Conservation (phyloP, 2,329 filamentous ascomycete species). For the Fusarium sp. region DNA sequence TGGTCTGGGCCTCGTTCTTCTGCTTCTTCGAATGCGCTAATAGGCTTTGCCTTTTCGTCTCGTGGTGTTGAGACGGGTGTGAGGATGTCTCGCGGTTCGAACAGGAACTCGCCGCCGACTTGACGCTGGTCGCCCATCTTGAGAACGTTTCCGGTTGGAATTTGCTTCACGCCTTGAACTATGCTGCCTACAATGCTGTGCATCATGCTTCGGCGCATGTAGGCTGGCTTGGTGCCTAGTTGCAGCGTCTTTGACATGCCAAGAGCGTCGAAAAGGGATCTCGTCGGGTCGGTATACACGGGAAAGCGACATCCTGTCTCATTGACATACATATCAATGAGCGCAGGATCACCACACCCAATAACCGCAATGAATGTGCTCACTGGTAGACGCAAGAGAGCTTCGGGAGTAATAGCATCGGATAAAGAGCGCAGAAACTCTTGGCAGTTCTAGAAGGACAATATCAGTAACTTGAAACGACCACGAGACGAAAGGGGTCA, state of each 20-base stretch:
- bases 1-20: not conserved
- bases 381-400: slow-evolving; percentile 61
- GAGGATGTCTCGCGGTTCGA: slow-evolving; percentile 64
- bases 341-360: slow-evolving; percentile 74
- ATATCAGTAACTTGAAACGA: slow-evolving; percentile 26
- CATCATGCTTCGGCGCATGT: slow-evolving; percentile 67
- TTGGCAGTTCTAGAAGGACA: slow-evolving; percentile 72
- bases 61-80: slow-evolving; percentile 59
- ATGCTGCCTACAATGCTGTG: slow-evolving; percentile 63
- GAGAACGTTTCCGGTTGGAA: slow-evolving; percentile 66
- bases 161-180: slow-evolving; percentile 68
- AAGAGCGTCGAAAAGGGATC: slow-evolving; percentile 72
- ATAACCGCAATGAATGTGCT: slow-evolving; percentile 75
- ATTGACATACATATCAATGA: slow-evolving; percentile 74
- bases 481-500: not conserved
- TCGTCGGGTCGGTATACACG: slow-evolving; percentile 80
- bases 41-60: slow-evolving; percentile 45
- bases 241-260: slow-evolving; percentile 74
- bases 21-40: slow-evolving; percentile 35
- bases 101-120: slow-evolving; percentile 83
- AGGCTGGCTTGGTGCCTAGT: slow-evolving; percentile 69
- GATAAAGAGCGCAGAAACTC: slow-evolving; percentile 75
- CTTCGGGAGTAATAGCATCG: slow-evolving; percentile 63
- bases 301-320: slow-evolving; percentile 75
- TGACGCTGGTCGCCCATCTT: slow-evolving; percentile 74